Evolutionary conservation across 2,329 filamentous ascomycete genomes (phyloP).

Genomic region (Microsporum audouinii): DNA sequence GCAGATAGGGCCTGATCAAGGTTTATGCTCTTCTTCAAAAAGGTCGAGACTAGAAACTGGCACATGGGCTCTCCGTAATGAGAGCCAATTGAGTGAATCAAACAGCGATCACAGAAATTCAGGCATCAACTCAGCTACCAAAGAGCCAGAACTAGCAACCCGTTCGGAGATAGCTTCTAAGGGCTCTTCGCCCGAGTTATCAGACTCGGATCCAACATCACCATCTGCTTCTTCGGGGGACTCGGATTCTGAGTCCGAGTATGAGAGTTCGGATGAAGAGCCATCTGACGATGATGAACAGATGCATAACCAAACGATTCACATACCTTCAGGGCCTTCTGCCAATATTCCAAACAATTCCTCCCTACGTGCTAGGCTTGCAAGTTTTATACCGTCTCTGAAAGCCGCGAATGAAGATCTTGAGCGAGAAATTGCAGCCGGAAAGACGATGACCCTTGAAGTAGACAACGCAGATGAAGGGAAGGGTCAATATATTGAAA

Average conservation of each 20-base stretch:
- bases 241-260: slow-evolving; percentile 16
- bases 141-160: background rate
- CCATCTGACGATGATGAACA: background rate
- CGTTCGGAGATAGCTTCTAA: background rate
- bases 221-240: slow-evolving; percentile 13
- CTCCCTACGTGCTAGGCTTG: slow-evolving; percentile 28
- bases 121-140: background rate
- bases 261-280: background rate
- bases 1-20: background rate
- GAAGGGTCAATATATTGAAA: slow-evolving; percentile 15
- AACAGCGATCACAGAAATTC: background rate
- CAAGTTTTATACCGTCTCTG: slow-evolving; percentile 33
- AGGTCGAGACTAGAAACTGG: background rate
- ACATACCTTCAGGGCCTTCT: slow-evolving; percentile 21
- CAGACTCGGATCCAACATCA: slow-evolving; percentile 11
- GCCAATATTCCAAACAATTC: slow-evolving; percentile 23
- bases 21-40: background rate
- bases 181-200: background rate
- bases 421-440: slow-evolving; percentile 28
- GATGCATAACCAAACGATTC: background rate
- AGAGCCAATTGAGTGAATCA: background rate
- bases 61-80: background rate
- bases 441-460: slow-evolving; percentile 13
- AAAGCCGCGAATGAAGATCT: slow-evolving; percentile 35
- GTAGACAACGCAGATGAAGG: slow-evolving; percentile 6